Evolutionary conservation across 192 early-diverging fungal species (phyloP).

Genomic region (Coemansia sp.): DNA sequence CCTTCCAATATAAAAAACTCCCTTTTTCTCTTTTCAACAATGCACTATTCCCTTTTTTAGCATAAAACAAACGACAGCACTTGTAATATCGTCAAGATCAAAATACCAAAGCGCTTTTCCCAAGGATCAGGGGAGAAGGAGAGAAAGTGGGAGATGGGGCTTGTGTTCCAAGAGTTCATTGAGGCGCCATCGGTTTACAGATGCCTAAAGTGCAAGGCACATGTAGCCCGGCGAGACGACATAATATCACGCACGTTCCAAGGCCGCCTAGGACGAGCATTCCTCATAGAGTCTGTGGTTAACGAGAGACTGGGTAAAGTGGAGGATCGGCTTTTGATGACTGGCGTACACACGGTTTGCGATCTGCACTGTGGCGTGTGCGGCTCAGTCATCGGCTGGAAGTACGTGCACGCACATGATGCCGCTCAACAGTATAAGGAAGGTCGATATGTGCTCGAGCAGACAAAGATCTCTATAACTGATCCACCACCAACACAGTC

Average conservation of each 20-base stretch:
- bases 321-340: slow-evolving; percentile 52
- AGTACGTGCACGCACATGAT: slow-evolving; percentile 39
- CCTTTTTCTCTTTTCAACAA: background rate
- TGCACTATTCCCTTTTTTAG: background rate
- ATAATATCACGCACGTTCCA: slow-evolving; percentile 48
- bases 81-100: too few species aligned
- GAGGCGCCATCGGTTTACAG: slow-evolving; percentile 36
- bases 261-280: slow-evolving; percentile 41
- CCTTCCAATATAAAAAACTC: too few species aligned
- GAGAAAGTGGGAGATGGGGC: slow-evolving; percentile 22
- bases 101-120: too few species aligned
- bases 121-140: background rate
- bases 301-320: slow-evolving; percentile 33
- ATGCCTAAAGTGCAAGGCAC: slow-evolving; percentile 29
- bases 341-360: slow-evolving; percentile 49
- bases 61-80: background rate
- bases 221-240: slow-evolving; percentile 32
- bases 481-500: slow-evolving; percentile 1
- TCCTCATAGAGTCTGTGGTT: slow-evolving; percentile 39
- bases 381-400: slow-evolving; percentile 38
- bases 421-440: slow-evolving; percentile 48
- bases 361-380: slow-evolving; percentile 40
- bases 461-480: slow-evolving; percentile 23
- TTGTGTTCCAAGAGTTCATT: slow-evolving; percentile 41
- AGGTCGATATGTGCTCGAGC: slow-evolving; percentile 45